Evolutionary conservation across 345 rosid genomes (phyloP), one percentile per base, ranked within the genome.

Genomic region (Eucalyptus pumila): DNA sequence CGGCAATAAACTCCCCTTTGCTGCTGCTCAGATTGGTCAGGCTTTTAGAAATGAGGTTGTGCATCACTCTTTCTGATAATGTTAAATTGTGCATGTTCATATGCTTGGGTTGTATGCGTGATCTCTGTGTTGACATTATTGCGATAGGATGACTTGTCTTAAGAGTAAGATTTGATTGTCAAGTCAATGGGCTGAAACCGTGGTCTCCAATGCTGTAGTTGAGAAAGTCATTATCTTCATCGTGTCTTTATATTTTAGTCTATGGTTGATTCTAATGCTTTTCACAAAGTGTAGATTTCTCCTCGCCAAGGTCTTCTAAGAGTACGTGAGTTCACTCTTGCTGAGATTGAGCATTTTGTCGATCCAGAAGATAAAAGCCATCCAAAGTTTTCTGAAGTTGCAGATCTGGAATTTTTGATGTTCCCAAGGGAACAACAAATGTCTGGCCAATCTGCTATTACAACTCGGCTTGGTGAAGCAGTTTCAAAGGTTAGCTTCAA

Each of bases 281-380:
- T 52, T 56, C 34, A 45, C 26, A 52, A 52, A 52, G 69, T 80
- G 45, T 92, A 96, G 99, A 97, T 97, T 87, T 95, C 99, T 92
- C 99, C 99, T 89, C 99, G 99, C 62, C 99, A 97, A 95, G 99
- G 99, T 69, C 99, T 97, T 89, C 89, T 97, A 50, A 93, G 99
- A 91, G 99, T 96, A 86, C 98, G 99, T 49, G 99, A 97, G 91
- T 97, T 97, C 91, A 97, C 99, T 19, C 91, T 97, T 15, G 99
- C 99, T 26, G 99, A 97, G 91, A 97, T 97, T 88, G 99, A 97
- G 92, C 99, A 97, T 88, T 97, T 97, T 88, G 99, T 97, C 72
- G 99, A 97, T 92, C 99, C 99, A 50, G 98, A 97, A 89, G 94
- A 96, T 90, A 97, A 97, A 92, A 93, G 97, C n/a, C 99, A 97